These are phyloP conservation scores for Pseudovirgaria hyperparasitica DNA, from an alignment of 2,329 filamentous ascomycete species.

Conservation along the genomic window DNA sequence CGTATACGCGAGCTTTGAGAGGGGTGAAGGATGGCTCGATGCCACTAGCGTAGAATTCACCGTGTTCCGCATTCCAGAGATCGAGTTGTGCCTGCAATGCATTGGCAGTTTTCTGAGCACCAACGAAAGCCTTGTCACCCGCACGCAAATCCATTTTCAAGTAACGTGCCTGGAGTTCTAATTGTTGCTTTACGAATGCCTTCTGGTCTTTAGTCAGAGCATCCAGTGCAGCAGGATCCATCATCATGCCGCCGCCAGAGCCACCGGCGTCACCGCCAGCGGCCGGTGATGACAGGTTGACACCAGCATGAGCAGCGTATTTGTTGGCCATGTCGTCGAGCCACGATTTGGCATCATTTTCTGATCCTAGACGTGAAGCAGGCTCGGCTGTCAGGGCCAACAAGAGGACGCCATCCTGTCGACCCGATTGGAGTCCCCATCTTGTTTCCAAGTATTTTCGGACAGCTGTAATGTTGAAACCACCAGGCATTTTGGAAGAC, in stretches of 20 bases:
- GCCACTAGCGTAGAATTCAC: slow-evolving; percentile 87
- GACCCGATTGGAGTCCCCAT: slow-evolving; percentile 76
- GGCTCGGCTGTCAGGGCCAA: slow-evolving; percentile 91
- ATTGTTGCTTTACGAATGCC: slow-evolving; percentile 93
- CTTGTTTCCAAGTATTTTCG: slow-evolving; percentile 90
- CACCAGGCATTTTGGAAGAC: slow-evolving; percentile 98
- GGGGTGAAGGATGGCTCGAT: slow-evolving; percentile 90
- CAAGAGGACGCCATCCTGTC: slow-evolving; percentile 83
- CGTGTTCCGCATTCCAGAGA: slow-evolving; percentile 89
- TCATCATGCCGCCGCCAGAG: slow-evolving; percentile 87
- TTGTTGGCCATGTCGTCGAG: slow-evolving; percentile 81
- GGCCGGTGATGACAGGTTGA: slow-evolving; percentile 63
- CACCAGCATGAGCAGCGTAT: slow-evolving; percentile 71
- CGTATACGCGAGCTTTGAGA: slow-evolving; percentile 90
- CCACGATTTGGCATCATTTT: slow-evolving; percentile 84
- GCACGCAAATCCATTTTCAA: slow-evolving; percentile 92
- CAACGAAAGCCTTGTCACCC: slow-evolving; percentile 87
- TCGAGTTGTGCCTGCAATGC: slow-evolving; percentile 88
- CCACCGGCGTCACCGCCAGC: slow-evolving; percentile 61
- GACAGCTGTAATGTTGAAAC: slow-evolving; percentile 95
- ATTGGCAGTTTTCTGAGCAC: slow-evolving; percentile 72
- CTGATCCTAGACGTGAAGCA: slow-evolving; percentile 71
- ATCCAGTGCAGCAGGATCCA: slow-evolving; percentile 95
- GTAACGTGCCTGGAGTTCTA: slow-evolving; percentile 89
- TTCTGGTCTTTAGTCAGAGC: slow-evolving; percentile 94